phyloP scores from a whole-genome alignment of 2,329 filamentous ascomycete species.

The Penicillium verrucosum region DNA sequence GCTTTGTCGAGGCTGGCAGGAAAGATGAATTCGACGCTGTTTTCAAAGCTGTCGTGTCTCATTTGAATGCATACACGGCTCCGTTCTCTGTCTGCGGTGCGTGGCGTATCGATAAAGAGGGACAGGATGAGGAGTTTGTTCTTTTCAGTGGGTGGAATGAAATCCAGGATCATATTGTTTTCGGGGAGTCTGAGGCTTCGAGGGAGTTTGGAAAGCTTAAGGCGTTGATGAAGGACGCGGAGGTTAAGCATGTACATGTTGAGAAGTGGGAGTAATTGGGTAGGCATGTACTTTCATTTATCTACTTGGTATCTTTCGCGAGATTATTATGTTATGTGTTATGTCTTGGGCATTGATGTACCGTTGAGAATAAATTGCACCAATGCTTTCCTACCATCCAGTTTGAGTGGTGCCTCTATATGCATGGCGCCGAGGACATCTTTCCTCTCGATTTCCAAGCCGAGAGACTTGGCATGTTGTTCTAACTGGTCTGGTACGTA shows the following conservation, averaged over 20 bases:
- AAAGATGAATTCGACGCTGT: constrained; percentile 26
- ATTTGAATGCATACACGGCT: constrained; percentile 28
- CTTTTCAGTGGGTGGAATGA: constrained; percentile 41
- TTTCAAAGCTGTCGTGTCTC: constrained; percentile 25
- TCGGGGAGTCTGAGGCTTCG: constrained; percentile 35
- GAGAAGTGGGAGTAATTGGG: constrained; percentile 15
- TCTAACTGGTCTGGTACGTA: constrained; percentile 37
- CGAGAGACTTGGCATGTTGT: constrained; percentile 32
- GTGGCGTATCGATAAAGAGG: constrained; percentile 41
- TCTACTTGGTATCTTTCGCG: background rate
- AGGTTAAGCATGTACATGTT: constrained; percentile 27
- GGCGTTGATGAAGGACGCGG: constrained; percentile 21
- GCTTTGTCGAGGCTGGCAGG: constrained; percentile 27
- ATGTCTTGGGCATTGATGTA: background rate
- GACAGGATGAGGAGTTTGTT: constrained; percentile 42
- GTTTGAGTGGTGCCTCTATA: constrained; percentile 47
- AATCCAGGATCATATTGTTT: constrained; percentile 35
- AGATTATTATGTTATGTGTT: background rate
- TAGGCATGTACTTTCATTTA: background rate
- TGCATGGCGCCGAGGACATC: constrained; percentile 50
- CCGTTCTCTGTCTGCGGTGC: constrained; percentile 34
- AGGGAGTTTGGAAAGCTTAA: constrained; percentile 26
- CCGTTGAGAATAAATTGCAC: constrained; percentile 23
- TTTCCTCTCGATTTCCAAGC: constrained; percentile 37
- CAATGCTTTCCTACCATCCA: constrained; percentile 43